A percentile compares a stretch with the other conserved stretches of the same genome.
phyloP scores from a whole-genome alignment of 1,284 basidiomycete genomes.

The Laetiporus sulphureus region DNA sequence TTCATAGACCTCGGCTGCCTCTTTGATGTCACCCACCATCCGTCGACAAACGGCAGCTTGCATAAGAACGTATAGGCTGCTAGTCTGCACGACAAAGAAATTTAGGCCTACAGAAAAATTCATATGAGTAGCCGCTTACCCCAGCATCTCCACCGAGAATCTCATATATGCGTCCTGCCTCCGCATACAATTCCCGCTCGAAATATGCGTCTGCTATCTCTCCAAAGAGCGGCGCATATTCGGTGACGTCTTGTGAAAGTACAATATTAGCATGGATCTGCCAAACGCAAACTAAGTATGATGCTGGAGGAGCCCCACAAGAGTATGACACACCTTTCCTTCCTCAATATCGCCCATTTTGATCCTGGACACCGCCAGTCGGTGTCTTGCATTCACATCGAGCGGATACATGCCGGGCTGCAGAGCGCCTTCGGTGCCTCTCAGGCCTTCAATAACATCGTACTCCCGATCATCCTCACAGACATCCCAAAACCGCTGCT shows the following conservation, averaged over 20 bases:
- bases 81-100: constrained; percentile 39
- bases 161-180: constrained; percentile 77
- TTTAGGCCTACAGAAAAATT: not conserved
- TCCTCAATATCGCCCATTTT: constrained; percentile 78
- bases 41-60: constrained; percentile 73
- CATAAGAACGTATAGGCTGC: constrained; percentile 57
- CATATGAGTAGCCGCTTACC: constrained; percentile 33
- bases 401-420: constrained; percentile 57
- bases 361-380: constrained; percentile 83
- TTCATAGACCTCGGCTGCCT: constrained; percentile 79
- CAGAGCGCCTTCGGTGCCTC: constrained; percentile 29
- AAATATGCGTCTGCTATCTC: constrained; percentile 86
- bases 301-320: not conserved
- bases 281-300: constrained; percentile 1
- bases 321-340: constrained; percentile 73
- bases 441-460: constrained; percentile 38
- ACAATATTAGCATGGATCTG: constrained; percentile 76
- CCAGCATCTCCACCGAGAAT: constrained; percentile 65
- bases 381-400: constrained; percentile 78
- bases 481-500: constrained; percentile 75
- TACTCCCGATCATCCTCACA: constrained; percentile 87
- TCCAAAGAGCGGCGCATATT: constrained; percentile 73
- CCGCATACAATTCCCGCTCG: constrained; percentile 63
- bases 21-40: constrained; percentile 63
- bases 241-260: constrained; percentile 60